Evolutionary conservation across 768 basidiomycete species (phyloP), one percentile per base, ranked within the genome.

Genomic region (Pleurotus tuoliensis): DNA sequence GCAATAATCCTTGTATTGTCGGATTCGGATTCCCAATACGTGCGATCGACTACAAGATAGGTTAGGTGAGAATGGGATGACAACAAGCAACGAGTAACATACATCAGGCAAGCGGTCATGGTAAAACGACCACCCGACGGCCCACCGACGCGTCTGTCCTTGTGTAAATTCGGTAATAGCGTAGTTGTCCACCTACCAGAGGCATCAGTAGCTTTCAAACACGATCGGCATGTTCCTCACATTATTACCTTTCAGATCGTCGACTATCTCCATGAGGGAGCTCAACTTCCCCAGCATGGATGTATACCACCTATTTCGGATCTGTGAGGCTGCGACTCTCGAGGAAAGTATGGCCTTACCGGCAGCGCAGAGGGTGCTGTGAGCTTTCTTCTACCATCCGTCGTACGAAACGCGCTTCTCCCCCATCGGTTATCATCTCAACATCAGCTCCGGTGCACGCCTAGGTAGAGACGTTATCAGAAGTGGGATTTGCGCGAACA

Each of bases 141-240:
- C 91, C 94, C 94, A 98, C n/a, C 97, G 82, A 1, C 88, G 79
- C 0, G 96, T 98, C 56, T 87, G 83, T 0, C 95, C 92, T 70
- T 94, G 94, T 2, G 87, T 74, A 46, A 95, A 88, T 61, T 93
- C 87, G 0, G 86, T 86, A 45, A 98, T 74, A 0, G 85, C 89
- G 67, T 95, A 98, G 69, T 97, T 97, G 30, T 82, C 74, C 44
- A 98, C 82, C 93, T 97, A 56, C 3, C 39, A 9, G 37, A 3
- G 30, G 30, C 11, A 34, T 34, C 9, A 34, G 30, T 11, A 2
- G 7, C 30, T 3, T 34, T 11, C 30, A 34, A 11, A 4, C 30
- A 3, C 9, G 30, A 11, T 34, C 30, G 1, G 30, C 30, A 24
- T 22, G n/a, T 48, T 46, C 46, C 71, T 50, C 30, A 77, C 80